Percentiles rank a stretch among this genome's conserved stretches.
These are phyloP conservation scores for Diaporthe sp. DNA, from an alignment of 2,329 filamentous ascomycete genomes.

Conservation along the genomic window DNA sequence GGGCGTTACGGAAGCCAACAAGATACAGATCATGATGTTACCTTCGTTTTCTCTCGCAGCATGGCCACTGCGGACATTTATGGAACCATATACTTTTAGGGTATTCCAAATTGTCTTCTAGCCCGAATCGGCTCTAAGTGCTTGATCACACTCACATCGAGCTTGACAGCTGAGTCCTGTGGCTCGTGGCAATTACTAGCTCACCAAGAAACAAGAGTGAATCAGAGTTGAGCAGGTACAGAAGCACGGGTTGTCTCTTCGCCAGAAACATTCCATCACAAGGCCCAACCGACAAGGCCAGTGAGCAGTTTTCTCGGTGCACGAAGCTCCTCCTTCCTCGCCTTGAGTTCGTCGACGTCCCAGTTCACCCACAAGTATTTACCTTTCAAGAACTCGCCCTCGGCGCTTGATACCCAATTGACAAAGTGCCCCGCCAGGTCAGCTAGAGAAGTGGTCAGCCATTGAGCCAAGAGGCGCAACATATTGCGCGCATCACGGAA, in stretches of 20 bases:
- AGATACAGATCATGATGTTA: rapidly evolving
- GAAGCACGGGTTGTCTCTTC: no score
- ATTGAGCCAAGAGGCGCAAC: background rate
- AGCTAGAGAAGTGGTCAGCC: slow-evolving; percentile 29
- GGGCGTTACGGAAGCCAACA: no score
- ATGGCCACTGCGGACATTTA: no score
- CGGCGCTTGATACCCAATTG: slow-evolving; percentile 50
- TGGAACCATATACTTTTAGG: no score
- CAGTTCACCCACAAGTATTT: slow-evolving; percentile 56
- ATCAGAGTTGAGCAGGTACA: no score
- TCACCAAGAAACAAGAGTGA: background rate
- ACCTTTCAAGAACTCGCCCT: slow-evolving; percentile 54
- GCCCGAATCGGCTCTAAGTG: no score
- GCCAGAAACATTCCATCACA: background rate
- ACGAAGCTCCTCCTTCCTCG: slow-evolving; percentile 32
- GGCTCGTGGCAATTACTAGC: background rate
- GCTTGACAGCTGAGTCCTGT: background rate
- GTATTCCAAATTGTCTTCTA: rapidly evolving
- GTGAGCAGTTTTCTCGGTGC: slow-evolving; percentile 12
- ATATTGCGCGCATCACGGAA: no score
- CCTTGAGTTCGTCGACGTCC: slow-evolving; percentile 58
- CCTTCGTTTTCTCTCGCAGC: background rate
- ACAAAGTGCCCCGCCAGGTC: slow-evolving; percentile 43
- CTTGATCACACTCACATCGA: background rate
- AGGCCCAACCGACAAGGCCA: slow-evolving; percentile 23